Percentiles rank a stretch among this genome's conserved stretches.
These are phyloP conservation scores for Eimeria necatrix DNA, from an alignment of 169 alveolate species.

Conservation along the genomic window DNA sequence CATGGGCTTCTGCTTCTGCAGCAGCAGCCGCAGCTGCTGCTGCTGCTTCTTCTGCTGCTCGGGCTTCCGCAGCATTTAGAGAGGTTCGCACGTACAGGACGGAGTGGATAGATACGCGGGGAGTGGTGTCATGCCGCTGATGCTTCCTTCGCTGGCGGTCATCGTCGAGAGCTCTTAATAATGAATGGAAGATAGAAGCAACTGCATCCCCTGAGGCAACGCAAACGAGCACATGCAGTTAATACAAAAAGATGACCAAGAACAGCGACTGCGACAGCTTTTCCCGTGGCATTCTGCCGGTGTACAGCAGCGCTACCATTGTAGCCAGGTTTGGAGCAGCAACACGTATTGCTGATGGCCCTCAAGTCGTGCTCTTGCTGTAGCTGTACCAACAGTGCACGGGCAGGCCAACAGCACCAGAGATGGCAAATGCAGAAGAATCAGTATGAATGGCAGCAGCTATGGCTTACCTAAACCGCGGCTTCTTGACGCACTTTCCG, in stretches of 20 bases:
- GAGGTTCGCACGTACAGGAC: slow-evolving; percentile 18
- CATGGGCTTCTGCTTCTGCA: slow-evolving; percentile 30
- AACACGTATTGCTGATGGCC: background rate
- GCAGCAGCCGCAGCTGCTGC: slow-evolving; percentile 55
- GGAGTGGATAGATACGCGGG: slow-evolving; percentile 40
- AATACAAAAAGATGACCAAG: background rate
- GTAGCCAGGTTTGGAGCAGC: too few relatives aligned
- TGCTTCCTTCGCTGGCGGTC: background rate
- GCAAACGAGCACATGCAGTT: background rate
- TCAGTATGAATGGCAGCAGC: background rate
- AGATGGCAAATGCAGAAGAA: background rate
- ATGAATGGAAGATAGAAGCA: background rate
- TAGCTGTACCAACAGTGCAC: too few relatives aligned
- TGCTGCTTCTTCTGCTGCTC: slow-evolving; percentile 13
- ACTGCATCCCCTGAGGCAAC: slow-evolving; percentile 30
- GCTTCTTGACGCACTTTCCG: slow-evolving; percentile 20
- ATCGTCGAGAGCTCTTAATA: slow-evolving; percentile 28
- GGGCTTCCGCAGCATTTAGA: background rate
- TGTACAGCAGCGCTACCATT: too few relatives aligned
- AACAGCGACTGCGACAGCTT: background rate
- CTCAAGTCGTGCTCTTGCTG: too few relatives aligned
- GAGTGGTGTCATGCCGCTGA: background rate
- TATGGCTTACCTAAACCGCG: background rate
- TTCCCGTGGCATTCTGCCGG: too few relatives aligned
- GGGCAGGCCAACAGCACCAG: background rate